Evolutionary conservation across 805 yeast species (phyloP).

Genomic region (Naumovozyma castellii): DNA sequence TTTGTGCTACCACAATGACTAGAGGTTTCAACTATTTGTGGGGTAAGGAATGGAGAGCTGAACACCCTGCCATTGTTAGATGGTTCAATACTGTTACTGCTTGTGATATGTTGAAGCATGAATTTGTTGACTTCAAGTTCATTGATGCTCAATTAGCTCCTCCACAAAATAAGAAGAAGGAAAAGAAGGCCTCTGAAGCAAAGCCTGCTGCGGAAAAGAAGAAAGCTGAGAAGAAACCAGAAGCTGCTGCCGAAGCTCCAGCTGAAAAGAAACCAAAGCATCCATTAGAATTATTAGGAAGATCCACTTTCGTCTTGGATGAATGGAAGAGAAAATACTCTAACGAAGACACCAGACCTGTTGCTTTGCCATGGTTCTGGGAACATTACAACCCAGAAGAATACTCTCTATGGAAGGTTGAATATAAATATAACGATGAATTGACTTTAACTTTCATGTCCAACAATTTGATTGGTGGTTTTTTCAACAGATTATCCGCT

Average conservation of each 20-base stretch:
- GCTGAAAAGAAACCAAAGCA: slow-evolving; percentile 72
- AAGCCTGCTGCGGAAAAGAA: slow-evolving; percentile 24
- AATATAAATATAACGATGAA: slow-evolving; percentile 96
- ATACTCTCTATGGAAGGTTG: slow-evolving; percentile 92
- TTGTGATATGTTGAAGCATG: slow-evolving; percentile 39
- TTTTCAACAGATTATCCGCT: slow-evolving; percentile 88
- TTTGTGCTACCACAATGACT: slow-evolving; percentile 38
- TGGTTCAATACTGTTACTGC: slow-evolving; percentile 54
- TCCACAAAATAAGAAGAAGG: slow-evolving; percentile 54
- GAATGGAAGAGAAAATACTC: slow-evolving; percentile 97
- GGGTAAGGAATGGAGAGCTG: slow-evolving; percentile 56
- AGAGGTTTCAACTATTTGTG: slow-evolving; percentile 52
- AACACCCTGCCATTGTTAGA: slow-evolving; percentile 54
- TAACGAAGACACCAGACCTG: slow-evolving; percentile 91
- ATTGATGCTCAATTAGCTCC: slow-evolving; percentile 60
- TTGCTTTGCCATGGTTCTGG: slow-evolving; percentile 98
- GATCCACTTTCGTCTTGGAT: slow-evolving; percentile 59
- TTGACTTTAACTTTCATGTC: slow-evolving; percentile 96
- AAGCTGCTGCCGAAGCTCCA: slow-evolving; percentile 34
- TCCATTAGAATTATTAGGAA: slow-evolving; percentile 81
- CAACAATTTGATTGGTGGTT: slow-evolving; percentile 95
- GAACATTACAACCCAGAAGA: slow-evolving; percentile 83
- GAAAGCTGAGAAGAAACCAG: slow-evolving; percentile 15
- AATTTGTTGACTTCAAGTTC: slow-evolving; percentile 45
- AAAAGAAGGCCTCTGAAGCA: slow-evolving; percentile 30